Evolutionary conservation across 805 yeast genomes (phyloP), one percentile per base, ranked within the genome.

Genomic region (Ogataea neopini): DNA sequence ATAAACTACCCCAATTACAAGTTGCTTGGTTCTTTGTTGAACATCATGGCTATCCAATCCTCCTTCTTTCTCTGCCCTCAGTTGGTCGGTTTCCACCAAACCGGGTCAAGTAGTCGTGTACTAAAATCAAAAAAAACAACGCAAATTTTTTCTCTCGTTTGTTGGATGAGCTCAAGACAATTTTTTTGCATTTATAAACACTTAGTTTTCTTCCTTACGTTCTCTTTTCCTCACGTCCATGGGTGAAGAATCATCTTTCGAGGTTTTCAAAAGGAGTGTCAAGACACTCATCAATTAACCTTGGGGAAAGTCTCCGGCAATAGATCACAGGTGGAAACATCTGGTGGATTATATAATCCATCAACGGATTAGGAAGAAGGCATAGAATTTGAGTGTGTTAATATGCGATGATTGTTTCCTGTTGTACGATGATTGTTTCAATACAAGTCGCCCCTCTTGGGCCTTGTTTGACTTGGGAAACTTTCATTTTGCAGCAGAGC

Each of bases 291-390:
- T 48, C 9, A 14, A 39, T 18, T 55, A 65, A 86, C 86, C 82
- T 83, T 78, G 88, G 90, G 90, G 89, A 84, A 84, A 84, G 90
- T 84, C 90, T 84, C 89, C 90, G 80, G 86, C 86, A 86, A 69
- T 66, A 50, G 49, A 26, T 55, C 41, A 52, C 66, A 70, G 72
- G 81, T 85, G 89, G 89, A 82, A 83, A 83, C 67, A 61, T 57
- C 58, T 17, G 51, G 41, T 54, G 53, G 50, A 48, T 56, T 42
- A 49, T 48, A 54, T 19, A 56, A 53, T 47, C 40, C 51, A 46
- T 39, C 49, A 53, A 52, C 50, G 36, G 36, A n/a, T 28, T 9
- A 34, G 14, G 2, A 37, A 11, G 13, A 6, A 29, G 17, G 7
- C n/a, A n/a, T 40, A 28, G 37, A 8, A 14, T 13, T 6, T 18